phyloP scores from a whole-genome alignment of 345 rosid species.

The sweet orange (Citrus sinensis) region DVS_A1.0 CM039163.1:32504501-32505000 shows the following conservation, averaged over 20 bases:
- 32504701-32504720: neutral
- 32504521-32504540: neutral
- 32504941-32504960: too few relatives aligned
- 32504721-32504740: neutral
- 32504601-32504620: neutral
- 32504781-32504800: neutral
- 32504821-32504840: neutral
- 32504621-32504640: neutral
- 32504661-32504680: neutral
- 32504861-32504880: neutral
- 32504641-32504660: neutral
- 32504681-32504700: neutral
- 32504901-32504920: neutral
- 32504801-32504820: neutral
- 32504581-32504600: too few relatives aligned
- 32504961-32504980: too few relatives aligned
- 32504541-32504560: conserved; percentile 7
- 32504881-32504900: neutral
- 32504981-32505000: too few relatives aligned
- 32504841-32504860: neutral
- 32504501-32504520: neutral
- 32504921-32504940: neutral
- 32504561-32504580: too few relatives aligned
- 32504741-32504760: neutral
- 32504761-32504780: neutral